A percentile compares a stretch with the other conserved stretches of the same genome.
Conservation (phyloP, 805 yeast species). For the Yarrowia deformans region DNA sequence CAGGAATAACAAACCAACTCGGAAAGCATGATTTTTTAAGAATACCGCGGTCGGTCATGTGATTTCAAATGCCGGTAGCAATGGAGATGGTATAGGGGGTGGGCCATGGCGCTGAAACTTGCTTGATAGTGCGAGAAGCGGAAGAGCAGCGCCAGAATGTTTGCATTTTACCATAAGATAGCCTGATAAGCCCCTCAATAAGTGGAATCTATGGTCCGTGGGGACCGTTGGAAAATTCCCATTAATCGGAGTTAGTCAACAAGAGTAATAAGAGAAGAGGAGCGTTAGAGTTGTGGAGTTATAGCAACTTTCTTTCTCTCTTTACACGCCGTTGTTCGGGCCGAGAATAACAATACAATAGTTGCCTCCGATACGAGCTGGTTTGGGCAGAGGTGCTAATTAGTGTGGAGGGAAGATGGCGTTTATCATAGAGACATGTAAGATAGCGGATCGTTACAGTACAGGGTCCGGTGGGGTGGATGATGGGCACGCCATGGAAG, state of each 20-base stretch:
- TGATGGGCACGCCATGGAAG: no score
- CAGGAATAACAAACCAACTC: no score
- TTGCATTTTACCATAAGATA: background rate
- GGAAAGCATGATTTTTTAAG: no score
- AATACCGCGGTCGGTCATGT: background rate
- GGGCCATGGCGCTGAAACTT: background rate
- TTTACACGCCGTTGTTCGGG: slow-evolving; percentile 23
- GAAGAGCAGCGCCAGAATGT: no score
- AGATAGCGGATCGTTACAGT: no score
- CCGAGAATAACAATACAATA: slow-evolving; percentile 30
- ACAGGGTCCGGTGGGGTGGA: no score
- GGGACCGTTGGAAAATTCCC: background rate
- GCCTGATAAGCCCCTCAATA: background rate
- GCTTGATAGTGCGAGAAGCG: no score
- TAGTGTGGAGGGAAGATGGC: background rate
- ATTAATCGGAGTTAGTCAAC: background rate
- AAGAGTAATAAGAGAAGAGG: background rate
- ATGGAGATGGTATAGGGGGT: background rate
- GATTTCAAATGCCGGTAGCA: slow-evolving; percentile 1
- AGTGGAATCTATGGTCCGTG: background rate
- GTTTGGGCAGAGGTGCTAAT: background rate
- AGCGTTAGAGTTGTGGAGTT: background rate
- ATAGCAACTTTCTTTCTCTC: slow-evolving; percentile 22
- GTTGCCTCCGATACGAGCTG: slow-evolving; percentile 30
- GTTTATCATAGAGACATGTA: background rate